A percentile compares a stretch with the other conserved stretches of the same genome.
Conservation (phyloP, 257 asterid species). For the Cordia subcordata region DNA sequence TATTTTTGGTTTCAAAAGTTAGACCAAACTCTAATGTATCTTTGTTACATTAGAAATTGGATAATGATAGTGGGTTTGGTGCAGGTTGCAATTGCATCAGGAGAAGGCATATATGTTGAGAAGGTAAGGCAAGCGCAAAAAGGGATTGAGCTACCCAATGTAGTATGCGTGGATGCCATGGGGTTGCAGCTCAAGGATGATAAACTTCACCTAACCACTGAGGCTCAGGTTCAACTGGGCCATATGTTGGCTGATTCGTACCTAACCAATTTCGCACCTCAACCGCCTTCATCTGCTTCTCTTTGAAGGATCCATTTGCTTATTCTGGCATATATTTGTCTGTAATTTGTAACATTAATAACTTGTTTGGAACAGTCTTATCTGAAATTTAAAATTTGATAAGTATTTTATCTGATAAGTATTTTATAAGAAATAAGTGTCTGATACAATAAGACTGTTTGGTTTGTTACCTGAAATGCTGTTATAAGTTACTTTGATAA, state of each 20-base stretch:
- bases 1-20: too few relatives aligned
- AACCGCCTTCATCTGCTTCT: slow-evolving; percentile 7
- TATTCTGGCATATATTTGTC: background rate
- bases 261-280: slow-evolving; percentile 29
- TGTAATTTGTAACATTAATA: too few relatives aligned
- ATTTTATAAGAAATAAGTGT: too few relatives aligned
- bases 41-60: too few relatives aligned
- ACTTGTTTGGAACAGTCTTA: too few relatives aligned
- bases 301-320: slow-evolving; percentile 1
- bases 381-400: too few relatives aligned
- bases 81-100: slow-evolving; percentile 70
- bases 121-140: slow-evolving; percentile 54
- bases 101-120: slow-evolving; percentile 38
- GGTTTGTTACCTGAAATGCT: too few relatives aligned
- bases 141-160: slow-evolving; percentile 53
- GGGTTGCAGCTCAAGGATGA: slow-evolving; percentile 66
- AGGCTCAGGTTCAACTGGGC: slow-evolving; percentile 65
- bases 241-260: slow-evolving; percentile 49
- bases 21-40: too few relatives aligned
- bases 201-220: slow-evolving; percentile 64
- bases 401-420: too few relatives aligned
- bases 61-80: slow-evolving; percentile 4
- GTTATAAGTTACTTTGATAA: too few relatives aligned
- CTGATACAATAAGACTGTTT: too few relatives aligned
- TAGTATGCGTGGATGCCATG: slow-evolving; percentile 56